Percentiles rank a stretch among this genome's conserved stretches.
Conservation (phyloP, 2,329 filamentous ascomycete species). For the Orbilia blumenaviensis region DNA sequence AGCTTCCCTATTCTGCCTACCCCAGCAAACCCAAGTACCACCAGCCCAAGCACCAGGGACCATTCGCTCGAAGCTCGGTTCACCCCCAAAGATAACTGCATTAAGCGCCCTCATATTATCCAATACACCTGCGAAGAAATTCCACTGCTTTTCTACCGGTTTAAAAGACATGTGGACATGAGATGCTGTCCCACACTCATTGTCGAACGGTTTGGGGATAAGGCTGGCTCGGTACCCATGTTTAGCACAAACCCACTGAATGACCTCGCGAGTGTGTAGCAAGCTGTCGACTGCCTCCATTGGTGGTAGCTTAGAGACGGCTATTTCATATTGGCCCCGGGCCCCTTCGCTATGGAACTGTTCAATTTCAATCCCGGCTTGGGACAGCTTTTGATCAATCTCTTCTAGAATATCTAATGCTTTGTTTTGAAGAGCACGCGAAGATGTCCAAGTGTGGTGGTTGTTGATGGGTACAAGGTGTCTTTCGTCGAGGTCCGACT, state of each 20-base stretch:
- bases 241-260: constrained; percentile 71
- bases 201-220: constrained; percentile 74
- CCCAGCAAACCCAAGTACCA: constrained; percentile 82
- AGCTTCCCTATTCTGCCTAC: constrained; percentile 80
- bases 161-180: constrained; percentile 68
- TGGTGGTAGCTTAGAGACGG: constrained; percentile 71
- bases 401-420: constrained; percentile 71
- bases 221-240: constrained; percentile 75
- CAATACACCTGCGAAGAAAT: constrained; percentile 78
- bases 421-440: constrained; percentile 69
- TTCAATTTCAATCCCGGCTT: constrained; percentile 73
- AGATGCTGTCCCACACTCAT: constrained; percentile 72
- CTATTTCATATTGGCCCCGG: constrained; percentile 79
- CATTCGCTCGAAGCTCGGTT: constrained; percentile 74
- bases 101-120: constrained; percentile 72
- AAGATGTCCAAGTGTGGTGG: constrained; percentile 76
- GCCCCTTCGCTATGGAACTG: constrained; percentile 79
- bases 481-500: constrained; percentile 59
- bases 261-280: constrained; percentile 74
- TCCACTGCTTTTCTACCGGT: constrained; percentile 62
- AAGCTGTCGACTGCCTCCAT: constrained; percentile 76
- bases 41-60: constrained; percentile 77
- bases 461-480: constrained; percentile 66
- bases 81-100: constrained; percentile 74
- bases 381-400: constrained; percentile 70